Evolutionary conservation across 2,329 filamentous ascomycete species (phyloP), one percentile per base, ranked within the genome.

Genomic region (Xylariaceae sp.): DNA sequence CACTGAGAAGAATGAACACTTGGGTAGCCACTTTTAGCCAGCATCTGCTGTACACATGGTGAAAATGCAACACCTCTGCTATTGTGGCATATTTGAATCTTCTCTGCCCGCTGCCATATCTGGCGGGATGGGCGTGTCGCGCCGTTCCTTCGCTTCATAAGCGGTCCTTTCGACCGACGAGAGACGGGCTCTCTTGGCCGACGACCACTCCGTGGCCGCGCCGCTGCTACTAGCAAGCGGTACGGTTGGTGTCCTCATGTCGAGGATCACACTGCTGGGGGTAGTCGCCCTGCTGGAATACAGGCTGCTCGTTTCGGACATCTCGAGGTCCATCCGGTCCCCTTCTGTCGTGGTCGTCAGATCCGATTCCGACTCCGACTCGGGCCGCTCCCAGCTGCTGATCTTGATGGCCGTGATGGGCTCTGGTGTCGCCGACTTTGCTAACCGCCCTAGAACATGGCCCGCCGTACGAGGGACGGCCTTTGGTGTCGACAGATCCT

Each of bases 241-340:
- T 49, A 49, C 13, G 2, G 58, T 65, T 5, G 69, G 67, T 6
- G 68, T 71, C 42, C 59, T 62, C 32, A 57, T 43, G 21, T 68
- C 65, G 9, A 61, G 14, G 12, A 64, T 58, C 41, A 50, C 12
- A 41, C 47, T 50, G 27, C 38, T 46, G 12, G 53, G 53, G 15
- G 56, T 55, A 4, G 59, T 47, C 12, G 52, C 58, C 31, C 53
- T 56, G 33, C 64, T 64, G 4, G 65, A 64, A 14, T 56, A 39
- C 38, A 61, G 55, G 46, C 65, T 71, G 41, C 59, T 63, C 5
- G 57, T 61, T n/a, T 73, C 71, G n/a, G 69, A 73, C 67, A 72
- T 72, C 31, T 73, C 69, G 5, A 71, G 56, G 21, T 75, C 71
- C 21, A 57, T 44, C 3, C 14, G 14, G n/a, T 34, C 41, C 12